These are phyloP conservation scores for Trypanosoma platydactyli DNA, from an alignment of 208 protist species.

Conservation along the genomic window DNA sequence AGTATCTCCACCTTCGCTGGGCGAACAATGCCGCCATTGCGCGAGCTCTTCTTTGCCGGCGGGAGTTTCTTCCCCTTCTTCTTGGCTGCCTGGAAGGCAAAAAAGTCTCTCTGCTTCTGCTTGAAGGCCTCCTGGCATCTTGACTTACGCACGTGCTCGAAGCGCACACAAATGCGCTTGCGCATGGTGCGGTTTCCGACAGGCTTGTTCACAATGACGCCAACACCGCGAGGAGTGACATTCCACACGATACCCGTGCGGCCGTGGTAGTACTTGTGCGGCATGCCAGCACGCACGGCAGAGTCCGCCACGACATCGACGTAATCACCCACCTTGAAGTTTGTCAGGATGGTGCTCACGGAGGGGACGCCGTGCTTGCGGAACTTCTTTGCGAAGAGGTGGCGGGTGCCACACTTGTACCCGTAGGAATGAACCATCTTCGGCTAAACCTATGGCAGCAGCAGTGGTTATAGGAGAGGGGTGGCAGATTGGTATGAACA, in stretches of 20 bases:
- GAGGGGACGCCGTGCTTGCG: constrained; percentile 92
- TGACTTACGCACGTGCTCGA: constrained; percentile 98
- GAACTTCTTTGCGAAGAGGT: constrained; percentile 98
- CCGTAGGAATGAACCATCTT: constrained; percentile 95
- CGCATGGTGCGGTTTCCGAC: constrained; percentile 97
- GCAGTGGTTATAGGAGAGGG: too few species aligned
- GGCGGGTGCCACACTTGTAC: constrained; percentile 96
- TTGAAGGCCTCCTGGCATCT: constrained; percentile 92
- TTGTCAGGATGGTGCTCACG: constrained; percentile 96
- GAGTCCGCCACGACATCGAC: constrained; percentile 99
- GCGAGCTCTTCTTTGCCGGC: constrained; percentile 67
- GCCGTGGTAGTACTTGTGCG: constrained; percentile 99
- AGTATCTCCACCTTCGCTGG: constrained; percentile 78
- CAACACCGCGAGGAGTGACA: constrained; percentile 98
- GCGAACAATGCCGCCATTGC: constrained; percentile 70
- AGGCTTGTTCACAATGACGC: constrained; percentile 99
- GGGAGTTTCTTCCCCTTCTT: constrained; percentile 82
- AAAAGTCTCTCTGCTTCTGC: constrained; percentile 79
- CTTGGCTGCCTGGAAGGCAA: constrained; percentile 69
- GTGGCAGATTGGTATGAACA: too few species aligned
- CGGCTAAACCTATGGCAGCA: constrained; percentile 9
- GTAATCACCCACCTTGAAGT: constrained; percentile 98
- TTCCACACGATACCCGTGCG: constrained; percentile 99
- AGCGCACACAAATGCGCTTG: constrained; percentile 99
- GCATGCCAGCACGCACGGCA: constrained; percentile 99